Evolutionary conservation across 2,329 filamentous ascomycete species (phyloP).

Genomic region (Neurospora sp.): DNA sequence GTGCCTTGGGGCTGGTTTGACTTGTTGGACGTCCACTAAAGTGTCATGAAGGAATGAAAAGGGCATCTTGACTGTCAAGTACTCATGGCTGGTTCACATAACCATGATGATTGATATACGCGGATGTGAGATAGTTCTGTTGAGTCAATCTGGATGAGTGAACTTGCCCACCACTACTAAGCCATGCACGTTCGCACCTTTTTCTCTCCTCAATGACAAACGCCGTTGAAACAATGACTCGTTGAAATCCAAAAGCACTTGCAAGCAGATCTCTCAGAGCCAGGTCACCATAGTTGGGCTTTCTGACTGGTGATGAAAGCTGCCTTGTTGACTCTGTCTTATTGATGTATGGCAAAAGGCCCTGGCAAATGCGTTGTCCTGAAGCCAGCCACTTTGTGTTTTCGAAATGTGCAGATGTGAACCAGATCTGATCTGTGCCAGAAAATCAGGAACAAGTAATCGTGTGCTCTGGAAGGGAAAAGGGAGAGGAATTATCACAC

Average conservation of each 20-base stretch:
- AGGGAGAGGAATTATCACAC: background rate
- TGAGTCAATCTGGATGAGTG: background rate
- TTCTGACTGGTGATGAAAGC: background rate
- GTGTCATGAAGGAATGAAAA: background rate
- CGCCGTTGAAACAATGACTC: background rate
- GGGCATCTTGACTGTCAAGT: background rate
- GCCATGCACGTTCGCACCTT: background rate
- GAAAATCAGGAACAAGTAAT: background rate
- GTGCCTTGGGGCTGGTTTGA: background rate
- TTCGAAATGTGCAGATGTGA: background rate
- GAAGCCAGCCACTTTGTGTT: background rate
- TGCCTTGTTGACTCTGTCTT: background rate
- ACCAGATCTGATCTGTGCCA: background rate
- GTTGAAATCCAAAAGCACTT: background rate
- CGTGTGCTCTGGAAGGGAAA: background rate
- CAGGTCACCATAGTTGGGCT: background rate
- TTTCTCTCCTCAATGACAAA: background rate
- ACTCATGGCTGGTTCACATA: background rate
- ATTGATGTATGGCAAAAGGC: background rate
- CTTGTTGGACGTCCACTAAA: background rate
- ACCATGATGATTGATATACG: background rate
- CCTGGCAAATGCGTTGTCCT: background rate
- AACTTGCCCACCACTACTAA: background rate
- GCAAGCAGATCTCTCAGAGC: background rate
- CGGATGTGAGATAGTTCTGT: background rate